Evolutionary conservation across 495 filamentous ascomycete genomes (phyloP), one percentile per base, ranked within the genome.

Genomic region (Wilcoxina mikolae): DNA sequence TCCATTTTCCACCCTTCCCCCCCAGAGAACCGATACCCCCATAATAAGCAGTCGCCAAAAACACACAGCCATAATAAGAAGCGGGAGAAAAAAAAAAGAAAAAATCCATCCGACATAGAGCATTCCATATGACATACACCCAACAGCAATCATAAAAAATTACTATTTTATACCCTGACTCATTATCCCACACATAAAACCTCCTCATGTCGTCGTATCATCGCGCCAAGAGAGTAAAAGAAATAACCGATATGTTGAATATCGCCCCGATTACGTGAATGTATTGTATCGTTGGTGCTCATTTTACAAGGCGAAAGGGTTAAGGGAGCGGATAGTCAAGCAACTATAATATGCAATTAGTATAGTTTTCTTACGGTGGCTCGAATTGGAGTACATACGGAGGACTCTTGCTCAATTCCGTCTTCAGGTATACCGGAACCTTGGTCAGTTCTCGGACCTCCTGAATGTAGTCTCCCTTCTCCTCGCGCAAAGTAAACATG

Each of bases 401-500:
- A 71, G 91, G 91, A 69, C 91, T 96, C 83, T 96, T 98, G 74
- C 76, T 85, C 62, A 98, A 76, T 71, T 98, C 91, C 29, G 91
- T 98, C 80, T 95, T 98, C 49, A 98, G 71, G 62, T 96, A 94
- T 55, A 98, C 85, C 2, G 91, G 91, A 48, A 98, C 86, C 53
- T 88, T 76, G 31, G 87, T 90, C 87, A 98, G 95, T 76, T 98
- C 91, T 24, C 80, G 87, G 56, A 98, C 88, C 68, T 96, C 91
- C 68, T 98, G 91, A 62, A 98, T 94, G 72, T 93, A 89, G 51
- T 95, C 87, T 29, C 93, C 88, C 57, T 84, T 83, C 70, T 93
- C 87, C 64, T 98, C 93, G 42, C 93, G 74, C 60, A 98, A 72
- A 60, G 80, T 81, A 73, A 98, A 96, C 47, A 87, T 73, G 62